Conservation (phyloP, 163 green algal species). For the Coccomyxa subellipsoidea region DNA sequence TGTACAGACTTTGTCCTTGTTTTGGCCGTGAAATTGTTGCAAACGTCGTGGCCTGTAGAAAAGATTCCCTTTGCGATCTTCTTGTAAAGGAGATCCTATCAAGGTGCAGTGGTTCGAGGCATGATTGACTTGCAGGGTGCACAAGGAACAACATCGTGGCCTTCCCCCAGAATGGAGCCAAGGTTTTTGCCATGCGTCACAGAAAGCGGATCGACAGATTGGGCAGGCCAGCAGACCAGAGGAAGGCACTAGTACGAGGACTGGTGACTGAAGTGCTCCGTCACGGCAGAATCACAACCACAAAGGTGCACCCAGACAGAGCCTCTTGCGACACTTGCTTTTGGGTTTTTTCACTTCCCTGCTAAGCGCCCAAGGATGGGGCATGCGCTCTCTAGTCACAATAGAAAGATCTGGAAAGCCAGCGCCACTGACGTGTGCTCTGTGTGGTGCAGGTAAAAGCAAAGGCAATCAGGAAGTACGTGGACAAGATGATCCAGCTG, state of each 20-base stretch:
- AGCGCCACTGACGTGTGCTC: no score
- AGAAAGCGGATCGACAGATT: conserved; percentile 78
- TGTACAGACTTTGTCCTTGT: no score
- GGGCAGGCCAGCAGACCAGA: conserved; percentile 90
- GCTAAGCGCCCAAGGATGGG: background rate
- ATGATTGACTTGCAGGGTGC: background rate
- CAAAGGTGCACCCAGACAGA: conserved; percentile 66
- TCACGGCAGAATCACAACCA: conserved; percentile 94
- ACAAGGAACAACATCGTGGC: background rate
- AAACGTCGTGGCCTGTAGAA: no score
- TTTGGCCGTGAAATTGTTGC: no score
- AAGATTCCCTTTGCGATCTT: no score
- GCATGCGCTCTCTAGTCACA: no score
- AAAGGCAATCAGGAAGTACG: conserved; percentile 92
- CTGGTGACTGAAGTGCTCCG: conserved; percentile 93
- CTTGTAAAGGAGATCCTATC: no score
- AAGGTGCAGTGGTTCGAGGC: background rate
- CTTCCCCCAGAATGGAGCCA: conserved; percentile 53
- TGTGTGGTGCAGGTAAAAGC: conserved; percentile 76
- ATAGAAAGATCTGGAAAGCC: no score
- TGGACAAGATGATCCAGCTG: conserved; percentile 98
- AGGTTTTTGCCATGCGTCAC: conserved; percentile 88
- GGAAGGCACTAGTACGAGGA: conserved; percentile 91
- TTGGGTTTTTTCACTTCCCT: background rate
- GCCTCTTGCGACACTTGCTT: background rate